phyloP scores from a whole-genome alignment of 164 flowering plant genomes.

The Santalum album region DNA sequence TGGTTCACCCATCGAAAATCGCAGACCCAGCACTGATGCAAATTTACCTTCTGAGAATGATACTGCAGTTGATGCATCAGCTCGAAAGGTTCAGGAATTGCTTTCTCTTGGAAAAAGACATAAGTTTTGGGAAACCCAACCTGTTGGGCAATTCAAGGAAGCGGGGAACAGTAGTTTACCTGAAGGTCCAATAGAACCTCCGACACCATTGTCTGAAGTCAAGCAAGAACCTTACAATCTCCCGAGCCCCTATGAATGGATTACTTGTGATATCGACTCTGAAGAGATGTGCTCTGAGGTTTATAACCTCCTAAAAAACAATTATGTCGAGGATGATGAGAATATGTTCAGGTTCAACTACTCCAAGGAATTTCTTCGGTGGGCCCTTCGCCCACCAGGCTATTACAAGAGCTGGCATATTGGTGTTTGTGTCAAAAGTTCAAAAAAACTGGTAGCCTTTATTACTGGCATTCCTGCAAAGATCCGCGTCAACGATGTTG shows the following conservation, averaged over 20 bases:
- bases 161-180: constrained; percentile 34
- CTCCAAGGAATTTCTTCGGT: constrained; percentile 42
- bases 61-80: constrained; percentile 19
- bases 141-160: constrained; percentile 49
- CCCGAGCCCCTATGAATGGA: constrained; percentile 37
- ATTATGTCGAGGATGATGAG: constrained; percentile 54
- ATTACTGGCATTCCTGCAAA: constrained; percentile 48
- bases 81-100: constrained; percentile 34
- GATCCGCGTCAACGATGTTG: constrained; percentile 27
- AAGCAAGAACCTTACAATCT: constrained; percentile 47
- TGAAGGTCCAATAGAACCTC: constrained; percentile 44
- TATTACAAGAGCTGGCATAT: constrained; percentile 48
- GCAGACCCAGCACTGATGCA: no score
- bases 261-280: constrained; percentile 35
- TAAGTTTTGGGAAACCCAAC: constrained; percentile 55
- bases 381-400: constrained; percentile 49
- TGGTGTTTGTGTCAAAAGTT: constrained; percentile 39
- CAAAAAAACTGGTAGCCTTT: constrained; percentile 45
- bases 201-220: constrained; percentile 38
- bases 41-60: constrained; percentile 19
- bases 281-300: constrained; percentile 39
- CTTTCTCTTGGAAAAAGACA: constrained; percentile 32
- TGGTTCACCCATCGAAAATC: no score
- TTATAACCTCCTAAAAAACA: constrained; percentile 31
- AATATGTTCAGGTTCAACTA: constrained; percentile 53